These are phyloP conservation scores for Xylariomycetidae sp. DNA, from an alignment of 2,329 filamentous ascomycete species.

Conservation along the genomic window DNA sequence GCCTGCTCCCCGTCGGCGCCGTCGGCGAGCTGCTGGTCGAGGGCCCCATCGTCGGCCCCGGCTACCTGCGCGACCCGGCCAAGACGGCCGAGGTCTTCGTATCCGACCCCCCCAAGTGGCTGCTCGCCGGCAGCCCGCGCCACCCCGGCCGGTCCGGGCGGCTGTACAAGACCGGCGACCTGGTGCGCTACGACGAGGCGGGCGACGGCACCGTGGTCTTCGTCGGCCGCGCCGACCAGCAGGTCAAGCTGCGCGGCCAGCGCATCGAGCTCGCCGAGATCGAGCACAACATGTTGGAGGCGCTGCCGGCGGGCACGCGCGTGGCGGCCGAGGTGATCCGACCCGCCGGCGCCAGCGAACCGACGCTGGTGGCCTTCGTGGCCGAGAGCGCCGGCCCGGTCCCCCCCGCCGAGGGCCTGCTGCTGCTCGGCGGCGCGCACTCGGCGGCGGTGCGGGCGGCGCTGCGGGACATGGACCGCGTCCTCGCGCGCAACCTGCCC, in stretches of 20 bases:
- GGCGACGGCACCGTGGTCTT: slow-evolving; percentile 48
- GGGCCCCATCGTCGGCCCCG: slow-evolving; percentile 55
- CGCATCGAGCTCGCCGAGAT: slow-evolving; percentile 55
- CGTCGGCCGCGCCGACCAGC: slow-evolving; percentile 60
- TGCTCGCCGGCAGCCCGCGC: slow-evolving; percentile 31
- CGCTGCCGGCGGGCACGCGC: slow-evolving; percentile 35
- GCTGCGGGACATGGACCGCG: slow-evolving; percentile 18
- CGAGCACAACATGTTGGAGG: slow-evolving; percentile 41
- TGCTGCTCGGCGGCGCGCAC: slow-evolving; percentile 19
- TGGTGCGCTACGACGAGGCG: slow-evolving; percentile 50
- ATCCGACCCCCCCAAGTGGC: slow-evolving; percentile 48
- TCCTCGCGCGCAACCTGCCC: slow-evolving; percentile 29
- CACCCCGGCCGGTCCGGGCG: slow-evolving; percentile 34
- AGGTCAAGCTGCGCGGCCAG: slow-evolving; percentile 62
- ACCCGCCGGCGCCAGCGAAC: slow-evolving; percentile 32
- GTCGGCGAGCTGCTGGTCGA: slow-evolving; percentile 50
- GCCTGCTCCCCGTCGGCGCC: slow-evolving; percentile 40
- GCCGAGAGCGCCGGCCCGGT: slow-evolving; percentile 24
- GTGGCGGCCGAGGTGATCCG: slow-evolving; percentile 43
- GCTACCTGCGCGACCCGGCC: slow-evolving; percentile 52
- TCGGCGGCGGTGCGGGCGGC: slow-evolving; percentile 21
- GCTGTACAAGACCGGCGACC: slow-evolving; percentile 55
- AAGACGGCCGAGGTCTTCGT: slow-evolving; percentile 56
- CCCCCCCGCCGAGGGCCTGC: slow-evolving; percentile 15
- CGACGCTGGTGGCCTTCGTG: slow-evolving; percentile 41